These are phyloP conservation scores for Alliaria petiolata DNA, from an alignment of 345 rosid species.

Conservation along the genomic window DNA sequence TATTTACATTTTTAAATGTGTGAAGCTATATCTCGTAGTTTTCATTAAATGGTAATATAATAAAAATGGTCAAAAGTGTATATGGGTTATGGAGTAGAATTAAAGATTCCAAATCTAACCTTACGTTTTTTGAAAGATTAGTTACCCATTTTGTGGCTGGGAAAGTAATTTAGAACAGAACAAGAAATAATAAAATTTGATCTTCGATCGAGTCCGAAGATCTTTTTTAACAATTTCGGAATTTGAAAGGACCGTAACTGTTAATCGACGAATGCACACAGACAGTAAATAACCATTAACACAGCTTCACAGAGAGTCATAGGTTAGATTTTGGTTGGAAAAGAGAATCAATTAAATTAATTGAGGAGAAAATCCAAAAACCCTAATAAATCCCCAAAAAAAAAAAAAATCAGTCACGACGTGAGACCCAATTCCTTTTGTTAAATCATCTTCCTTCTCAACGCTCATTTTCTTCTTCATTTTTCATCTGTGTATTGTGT, in stretches of 20 bases:
- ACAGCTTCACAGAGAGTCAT: slow-evolving; percentile 16
- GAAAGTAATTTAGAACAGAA: neutral
- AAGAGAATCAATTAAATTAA: slow-evolving; percentile 8
- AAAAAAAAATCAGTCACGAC: slow-evolving; percentile 26
- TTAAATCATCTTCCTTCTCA: slow-evolving; percentile 19
- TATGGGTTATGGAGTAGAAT: slow-evolving; percentile 14
- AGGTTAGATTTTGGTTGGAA: slow-evolving; percentile 5
- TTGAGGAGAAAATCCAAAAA: slow-evolving; percentile 22
- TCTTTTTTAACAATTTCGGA: neutral
- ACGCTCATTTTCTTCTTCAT: neutral
- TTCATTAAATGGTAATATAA: slow-evolving; percentile 4
- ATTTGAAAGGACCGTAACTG: neutral
- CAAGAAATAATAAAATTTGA: neutral
- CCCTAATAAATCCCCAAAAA: slow-evolving; percentile 28
- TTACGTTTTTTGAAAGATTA: slow-evolving; percentile 29
- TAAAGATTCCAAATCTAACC: slow-evolving; percentile 11
- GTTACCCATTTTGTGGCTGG: slow-evolving; percentile 29
- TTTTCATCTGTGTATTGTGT: neutral
- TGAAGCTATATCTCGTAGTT: neutral
- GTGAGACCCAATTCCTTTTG: slow-evolving; percentile 30
- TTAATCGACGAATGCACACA: slow-evolving; percentile 8
- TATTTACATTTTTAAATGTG: no score
- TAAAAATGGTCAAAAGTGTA: slow-evolving; percentile 5
- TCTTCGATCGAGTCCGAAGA: neutral
- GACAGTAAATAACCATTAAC: neutral